A percentile compares a stretch with the other conserved stretches of the same genome.
Evolutionary conservation across 2,329 filamentous ascomycete species (phyloP).

Genomic region (Fusarium sp.): DNA sequence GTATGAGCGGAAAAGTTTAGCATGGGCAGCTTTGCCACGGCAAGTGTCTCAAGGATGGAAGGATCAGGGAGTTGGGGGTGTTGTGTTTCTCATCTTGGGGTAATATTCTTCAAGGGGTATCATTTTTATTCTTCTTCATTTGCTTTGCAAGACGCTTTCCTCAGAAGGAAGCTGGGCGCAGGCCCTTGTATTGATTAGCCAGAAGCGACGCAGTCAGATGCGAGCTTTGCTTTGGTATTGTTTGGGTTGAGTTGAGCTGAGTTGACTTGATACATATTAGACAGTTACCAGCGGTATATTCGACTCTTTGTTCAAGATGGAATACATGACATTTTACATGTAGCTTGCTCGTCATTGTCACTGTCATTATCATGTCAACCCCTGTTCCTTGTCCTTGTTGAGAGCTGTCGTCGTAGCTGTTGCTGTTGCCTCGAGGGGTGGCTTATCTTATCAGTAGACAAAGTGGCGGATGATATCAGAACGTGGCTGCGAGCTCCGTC

Average conservation of each 20-base stretch:
- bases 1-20: conserved; percentile 37
- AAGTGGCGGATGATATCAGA: conserved; percentile 42
- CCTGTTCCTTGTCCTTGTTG: background rate
- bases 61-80: conserved; percentile 39
- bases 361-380: background rate
- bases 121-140: background rate
- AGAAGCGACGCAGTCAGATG: conserved; percentile 10
- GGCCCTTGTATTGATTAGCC: conserved; percentile 32
- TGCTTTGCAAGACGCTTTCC: conserved; percentile 26
- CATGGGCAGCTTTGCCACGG: conserved; percentile 18
- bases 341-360: background rate
- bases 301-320: background rate
- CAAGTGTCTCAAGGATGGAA: conserved; percentile 27
- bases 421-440: conserved; percentile 39
- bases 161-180: conserved; percentile 39
- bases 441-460: conserved; percentile 42
- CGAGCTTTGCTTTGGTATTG: conserved; percentile 9
- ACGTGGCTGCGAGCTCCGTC: conserved; percentile 30
- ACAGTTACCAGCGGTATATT: background rate
- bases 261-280: background rate
- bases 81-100: conserved; percentile 31
- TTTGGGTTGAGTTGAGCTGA: background rate
- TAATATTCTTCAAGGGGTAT: conserved; percentile 19
- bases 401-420: conserved; percentile 24
- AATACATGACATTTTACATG: background rate